A percentile compares a stretch with the other conserved stretches of the same genome.
Conservation (phyloP, 2,329 filamentous ascomycete species). For the Clarireedia monteithiana region DNA sequence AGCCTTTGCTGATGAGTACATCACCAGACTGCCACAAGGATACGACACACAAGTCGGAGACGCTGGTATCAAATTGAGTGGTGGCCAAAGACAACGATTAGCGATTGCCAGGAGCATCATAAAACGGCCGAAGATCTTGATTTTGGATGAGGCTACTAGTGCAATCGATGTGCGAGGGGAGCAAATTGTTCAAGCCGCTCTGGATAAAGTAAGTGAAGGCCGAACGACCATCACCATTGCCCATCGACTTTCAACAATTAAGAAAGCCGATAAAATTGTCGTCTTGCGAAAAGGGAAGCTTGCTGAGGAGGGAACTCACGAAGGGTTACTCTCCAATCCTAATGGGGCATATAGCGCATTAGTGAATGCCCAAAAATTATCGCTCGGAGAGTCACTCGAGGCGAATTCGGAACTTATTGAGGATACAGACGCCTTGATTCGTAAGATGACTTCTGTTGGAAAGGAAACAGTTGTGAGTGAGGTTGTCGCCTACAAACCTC, state of each 20-base stretch:
- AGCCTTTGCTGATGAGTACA: slow-evolving; percentile 63
- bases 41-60: slow-evolving; percentile 73
- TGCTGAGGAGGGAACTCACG: slow-evolving; percentile 68
- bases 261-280: slow-evolving; percentile 69
- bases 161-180: slow-evolving; percentile 40
- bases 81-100: slow-evolving; percentile 71
- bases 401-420: slow-evolving; percentile 22
- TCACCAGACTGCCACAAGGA: slow-evolving; percentile 52
- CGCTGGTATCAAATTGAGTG: slow-evolving; percentile 67
- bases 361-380: slow-evolving; percentile 48
- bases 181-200: slow-evolving; percentile 44
- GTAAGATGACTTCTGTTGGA: slow-evolving; percentile 18
- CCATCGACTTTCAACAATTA: slow-evolving; percentile 80
- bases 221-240: slow-evolving; percentile 88
- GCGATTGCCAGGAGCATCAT: slow-evolving; percentile 66
- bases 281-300: slow-evolving; percentile 67
- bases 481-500: slow-evolving; percentile 28
- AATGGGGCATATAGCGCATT: slow-evolving; percentile 59
- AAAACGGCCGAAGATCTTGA: slow-evolving; percentile 57
- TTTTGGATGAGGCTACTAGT: slow-evolving; percentile 63
- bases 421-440: slow-evolving; percentile 15
- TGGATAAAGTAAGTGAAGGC: slow-evolving; percentile 45
- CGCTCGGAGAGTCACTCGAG: slow-evolving; percentile 24
- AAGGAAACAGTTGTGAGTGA: slow-evolving; percentile 18
- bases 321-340: slow-evolving; percentile 52